Conservation (phyloP, 495 filamentous ascomycete genomes). For the Penicillium maclennaniae region DNA sequence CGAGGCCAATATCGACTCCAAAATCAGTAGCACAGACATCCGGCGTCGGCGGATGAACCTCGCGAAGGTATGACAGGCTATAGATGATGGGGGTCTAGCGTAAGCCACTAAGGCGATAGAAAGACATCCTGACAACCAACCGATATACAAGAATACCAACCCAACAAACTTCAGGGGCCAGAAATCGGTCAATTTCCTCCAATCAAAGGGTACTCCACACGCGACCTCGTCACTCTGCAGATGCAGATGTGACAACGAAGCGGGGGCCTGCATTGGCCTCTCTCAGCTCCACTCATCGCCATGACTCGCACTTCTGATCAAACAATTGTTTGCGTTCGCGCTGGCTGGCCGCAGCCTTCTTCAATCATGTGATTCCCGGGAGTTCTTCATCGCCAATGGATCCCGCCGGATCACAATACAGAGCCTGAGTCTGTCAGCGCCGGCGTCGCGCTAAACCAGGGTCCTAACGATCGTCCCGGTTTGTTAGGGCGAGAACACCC, state of each 20-base stretch:
- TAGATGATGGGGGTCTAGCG: neutral
- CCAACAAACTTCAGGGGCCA: neutral
- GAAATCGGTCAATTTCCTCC: slow-evolving; percentile 22
- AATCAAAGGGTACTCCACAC: slow-evolving; percentile 17
- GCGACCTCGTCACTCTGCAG: slow-evolving; percentile 29
- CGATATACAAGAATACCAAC: neutral
- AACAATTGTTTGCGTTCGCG: slow-evolving; percentile 33
- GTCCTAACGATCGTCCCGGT: slow-evolving; percentile 25
- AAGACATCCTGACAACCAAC: neutral
- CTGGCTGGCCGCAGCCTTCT: slow-evolving; percentile 37
- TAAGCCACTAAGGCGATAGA: neutral
- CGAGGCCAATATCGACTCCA: slow-evolving; percentile 60
- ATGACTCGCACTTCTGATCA: slow-evolving; percentile 21
- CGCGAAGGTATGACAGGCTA: slow-evolving; percentile 28
- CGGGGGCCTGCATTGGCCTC: slow-evolving; percentile 24
- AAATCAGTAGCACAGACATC: slow-evolving; percentile 86
- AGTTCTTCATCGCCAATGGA: slow-evolving; percentile 25
- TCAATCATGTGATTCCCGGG: slow-evolving; percentile 41
- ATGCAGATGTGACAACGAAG: slow-evolving; percentile 31
- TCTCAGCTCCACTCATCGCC: slow-evolving; percentile 3
- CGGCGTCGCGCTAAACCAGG: slow-evolving; percentile 22
- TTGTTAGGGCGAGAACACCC: slow-evolving; percentile 23
- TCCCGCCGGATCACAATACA: slow-evolving; percentile 15
- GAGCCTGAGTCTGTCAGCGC: slow-evolving; percentile 10
- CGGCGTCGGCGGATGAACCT: slow-evolving; percentile 48